phyloP scores from a whole-genome alignment of 495 filamentous ascomycete species.

The Mytilinidion resinicola region DNA sequence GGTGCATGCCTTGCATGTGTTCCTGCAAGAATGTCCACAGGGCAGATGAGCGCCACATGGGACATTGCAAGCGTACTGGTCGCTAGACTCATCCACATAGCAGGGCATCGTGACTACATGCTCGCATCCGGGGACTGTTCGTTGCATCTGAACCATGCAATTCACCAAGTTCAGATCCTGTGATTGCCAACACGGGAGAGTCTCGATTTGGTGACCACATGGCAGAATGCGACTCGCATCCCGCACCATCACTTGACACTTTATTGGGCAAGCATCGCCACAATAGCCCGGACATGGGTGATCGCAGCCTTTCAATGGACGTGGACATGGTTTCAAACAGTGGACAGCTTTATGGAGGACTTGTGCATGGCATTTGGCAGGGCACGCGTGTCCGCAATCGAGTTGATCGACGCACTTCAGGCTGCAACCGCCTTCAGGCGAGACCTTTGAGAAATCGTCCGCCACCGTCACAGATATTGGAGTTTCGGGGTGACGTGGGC shows the following conservation, averaged over 20 bases:
- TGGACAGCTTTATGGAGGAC: slow-evolving; percentile 52
- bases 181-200: slow-evolving; percentile 48
- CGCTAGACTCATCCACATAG: slow-evolving; percentile 30
- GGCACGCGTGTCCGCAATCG: slow-evolving; percentile 63
- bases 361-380: slow-evolving; percentile 61
- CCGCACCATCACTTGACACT: slow-evolving; percentile 41
- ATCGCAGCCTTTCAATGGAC: slow-evolving; percentile 53
- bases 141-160: slow-evolving; percentile 37
- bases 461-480: slow-evolving; percentile 58
- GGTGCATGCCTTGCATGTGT: slow-evolving; percentile 46
- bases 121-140: slow-evolving; percentile 46
- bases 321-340: slow-evolving; percentile 56
- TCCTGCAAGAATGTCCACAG: slow-evolving; percentile 59
- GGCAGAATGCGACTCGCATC: slow-evolving; percentile 42
- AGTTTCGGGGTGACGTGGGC: slow-evolving; percentile 60
- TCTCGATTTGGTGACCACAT: slow-evolving; percentile 51
- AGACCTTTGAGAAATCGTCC: slow-evolving; percentile 52
- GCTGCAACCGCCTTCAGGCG: slow-evolving; percentile 51
- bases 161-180: slow-evolving; percentile 34
- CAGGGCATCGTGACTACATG: slow-evolving; percentile 51
- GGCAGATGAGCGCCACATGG: slow-evolving; percentile 42
- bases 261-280: slow-evolving; percentile 49
- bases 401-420: slow-evolving; percentile 53
- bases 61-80: slow-evolving; percentile 41
- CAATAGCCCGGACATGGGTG: slow-evolving; percentile 41